Base-by-base conservation (phyloP, 2,329 filamentous ascomycete genomes). In the Emergomyces pasteurianus region DNA sequence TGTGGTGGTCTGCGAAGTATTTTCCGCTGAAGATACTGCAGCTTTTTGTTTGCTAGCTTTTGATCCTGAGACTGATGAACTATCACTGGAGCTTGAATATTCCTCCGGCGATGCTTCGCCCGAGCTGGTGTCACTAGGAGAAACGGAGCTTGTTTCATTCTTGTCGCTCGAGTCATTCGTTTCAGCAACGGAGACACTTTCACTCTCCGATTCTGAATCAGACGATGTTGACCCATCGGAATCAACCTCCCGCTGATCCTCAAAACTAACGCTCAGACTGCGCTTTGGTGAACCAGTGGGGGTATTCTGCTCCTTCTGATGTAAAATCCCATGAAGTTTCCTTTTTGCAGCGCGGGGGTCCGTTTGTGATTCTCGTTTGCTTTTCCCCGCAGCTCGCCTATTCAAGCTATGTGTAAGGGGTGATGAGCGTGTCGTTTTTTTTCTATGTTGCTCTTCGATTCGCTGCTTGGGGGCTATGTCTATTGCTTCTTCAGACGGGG, bases 401-500 rank as follows among this genome's bases (percentile, higher is more conserved):
- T 38, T 54, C 12, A 9, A 54, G 10, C 16, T 9, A 23, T 62
- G 61, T 16, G 66, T 63, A 34, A 66, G 61, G 36, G 65, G 66
- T 31, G 58, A 58, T 16, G 65, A 60, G 10, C 34, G 14, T 9
- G 21, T 18, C n/a, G 18, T n/a, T 58, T 47, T 42, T 3, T 21
- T 6, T 23, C 10, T 46, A 67, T 67, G 14, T 59, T 63, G 60
- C n/a, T 54, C 52, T 16, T 52, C 14, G 38, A 47, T 21, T 6
- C n/a, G 16, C 36, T 14, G 28, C 53, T 58, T 50, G 58, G 14
- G n/a, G 10, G 3, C 9, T 5, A 38, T 65, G 10, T 70, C 64
- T 8, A 67, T 66, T 52, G 72, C 70, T 61, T 77, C 74, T 47
- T 80, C 78, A 6, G 76, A 71, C 46, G 72, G 71, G 1, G 81